A percentile compares a stretch with the other conserved stretches of the same genome.
These are phyloP conservation scores for Microsporum audouinii DNA, from an alignment of 2,329 filamentous ascomycete genomes.

Conservation along the genomic window DNA sequence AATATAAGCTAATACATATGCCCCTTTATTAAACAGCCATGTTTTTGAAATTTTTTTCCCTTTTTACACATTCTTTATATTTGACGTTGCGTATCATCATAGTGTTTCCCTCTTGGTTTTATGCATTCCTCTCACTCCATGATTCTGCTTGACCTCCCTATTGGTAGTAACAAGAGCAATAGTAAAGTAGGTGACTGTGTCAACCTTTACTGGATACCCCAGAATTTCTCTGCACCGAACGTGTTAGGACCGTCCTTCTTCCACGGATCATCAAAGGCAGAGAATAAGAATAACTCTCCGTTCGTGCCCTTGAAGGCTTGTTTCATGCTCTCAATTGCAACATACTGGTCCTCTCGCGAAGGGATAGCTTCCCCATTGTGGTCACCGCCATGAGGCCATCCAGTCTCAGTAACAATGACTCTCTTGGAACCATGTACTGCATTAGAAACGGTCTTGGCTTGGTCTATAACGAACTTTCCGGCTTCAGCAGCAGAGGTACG, in stretches of 20 bases:
- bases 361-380: conserved; percentile 60
- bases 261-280: conserved; percentile 69
- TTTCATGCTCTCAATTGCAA: conserved; percentile 56
- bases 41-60: background rate
- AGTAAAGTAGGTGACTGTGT: background rate
- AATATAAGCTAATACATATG: background rate
- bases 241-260: conserved; percentile 53
- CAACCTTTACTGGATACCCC: conserved; percentile 41
- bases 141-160: too few relatives aligned
- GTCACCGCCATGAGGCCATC: conserved; percentile 64
- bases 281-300: conserved; percentile 57
- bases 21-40: background rate
- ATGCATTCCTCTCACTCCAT: background rate
- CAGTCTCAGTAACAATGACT: conserved; percentile 67
- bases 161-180: background rate
- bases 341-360: conserved; percentile 51
- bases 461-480: conserved; percentile 54
- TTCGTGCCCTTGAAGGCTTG: conserved; percentile 39
- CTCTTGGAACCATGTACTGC: conserved; percentile 45
- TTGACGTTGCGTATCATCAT: background rate
- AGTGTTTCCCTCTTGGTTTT: background rate
- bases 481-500: conserved; percentile 48
- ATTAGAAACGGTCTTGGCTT: conserved; percentile 39
- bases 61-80: background rate
- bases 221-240: conserved; percentile 63